Evolutionary conservation across 129 eudicot genomes (phyloP), one percentile per base, ranked within the genome.

Genomic region (Artemisia annua): DNA sequence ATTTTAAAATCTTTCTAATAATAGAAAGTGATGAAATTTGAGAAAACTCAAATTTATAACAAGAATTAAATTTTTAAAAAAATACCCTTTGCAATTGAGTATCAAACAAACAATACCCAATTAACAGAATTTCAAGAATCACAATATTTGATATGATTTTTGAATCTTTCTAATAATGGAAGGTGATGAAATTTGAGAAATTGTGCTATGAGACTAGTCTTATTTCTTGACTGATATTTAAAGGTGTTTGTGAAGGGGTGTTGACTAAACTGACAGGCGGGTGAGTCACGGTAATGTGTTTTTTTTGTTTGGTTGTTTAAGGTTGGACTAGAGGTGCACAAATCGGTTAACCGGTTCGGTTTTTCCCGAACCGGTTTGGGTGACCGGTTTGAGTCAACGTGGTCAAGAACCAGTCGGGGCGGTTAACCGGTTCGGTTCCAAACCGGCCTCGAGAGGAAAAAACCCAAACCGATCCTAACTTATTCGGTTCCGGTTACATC

Each of bases 251-350:
- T 46, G 77, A 26, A 3, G 46, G 35, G 11, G 18, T 5, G 43
- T 24, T 16, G 14, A 28, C 24, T 78, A 78, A 71, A 78, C 67
- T 13, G 20, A 78, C 82, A 63, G 9, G 72, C 60, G 19, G 72
- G 72, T 78, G 82, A 70, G 66, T 78, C 75, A 77, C 76, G 71
- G 24, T 28, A 22, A 15, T 65, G 28, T 65, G 8, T 14, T 26
- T 39, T 39, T 20, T 39, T 39, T 39, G 46, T 39, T 7, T 39
- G 46, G 46, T 39, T 39, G 46, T 39, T 39, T 7, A 35, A 35
- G 44, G 44, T 35, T 35, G 44, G 44, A 65, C 69, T n/a, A n/a
- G n/a, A n/a, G n/a, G n/a, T n/a, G n/a, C n/a, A n/a, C n/a, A n/a
- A n/a, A n/a, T n/a, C n/a, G n/a, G n/a, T n/a, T n/a, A n/a, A n/a